These are phyloP conservation scores for Magnolia officinalis DNA, from an alignment of 164 flowering plant species.

Conservation along the genomic window DNA sequence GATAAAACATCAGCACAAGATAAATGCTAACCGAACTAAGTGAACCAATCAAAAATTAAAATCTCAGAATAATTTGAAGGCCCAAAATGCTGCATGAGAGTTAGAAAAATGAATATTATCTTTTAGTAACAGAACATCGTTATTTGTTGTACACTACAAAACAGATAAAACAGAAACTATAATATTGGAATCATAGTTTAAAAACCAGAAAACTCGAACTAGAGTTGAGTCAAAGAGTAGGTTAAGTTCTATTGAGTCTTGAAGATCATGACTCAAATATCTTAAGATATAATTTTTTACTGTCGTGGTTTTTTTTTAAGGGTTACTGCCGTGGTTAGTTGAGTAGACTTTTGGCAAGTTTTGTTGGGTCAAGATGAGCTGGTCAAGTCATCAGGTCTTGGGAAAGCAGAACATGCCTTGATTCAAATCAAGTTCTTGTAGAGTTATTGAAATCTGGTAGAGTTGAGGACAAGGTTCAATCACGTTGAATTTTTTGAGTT, in stretches of 20 bases:
- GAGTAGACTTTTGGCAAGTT: neutral
- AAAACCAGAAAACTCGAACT: neutral
- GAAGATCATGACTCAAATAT: neutral
- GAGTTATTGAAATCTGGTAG: neutral
- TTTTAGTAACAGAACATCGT: neutral
- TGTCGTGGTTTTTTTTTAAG: neutral
- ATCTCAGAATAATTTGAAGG: neutral
- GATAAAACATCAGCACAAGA: no score
- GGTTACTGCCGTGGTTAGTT: neutral
- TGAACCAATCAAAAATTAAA: neutral
- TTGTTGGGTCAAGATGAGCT: neutral
- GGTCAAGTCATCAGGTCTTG: neutral
- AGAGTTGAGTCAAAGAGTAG: no score
- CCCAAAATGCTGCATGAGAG: neutral
- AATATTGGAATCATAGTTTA: no score
- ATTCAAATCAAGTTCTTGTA: neutral
- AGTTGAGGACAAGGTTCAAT: neutral
- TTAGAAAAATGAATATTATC: neutral
- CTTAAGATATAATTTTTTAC: no score
- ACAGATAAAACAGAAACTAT: neutral
- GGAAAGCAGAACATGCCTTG: no score
- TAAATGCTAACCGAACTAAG: neutral
- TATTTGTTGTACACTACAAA: neutral
- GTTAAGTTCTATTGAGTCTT: no score
- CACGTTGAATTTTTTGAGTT: neutral